Base-by-base conservation (phyloP, 148 eudicot species). In the Rhododendron ferrugineum region DNA sequence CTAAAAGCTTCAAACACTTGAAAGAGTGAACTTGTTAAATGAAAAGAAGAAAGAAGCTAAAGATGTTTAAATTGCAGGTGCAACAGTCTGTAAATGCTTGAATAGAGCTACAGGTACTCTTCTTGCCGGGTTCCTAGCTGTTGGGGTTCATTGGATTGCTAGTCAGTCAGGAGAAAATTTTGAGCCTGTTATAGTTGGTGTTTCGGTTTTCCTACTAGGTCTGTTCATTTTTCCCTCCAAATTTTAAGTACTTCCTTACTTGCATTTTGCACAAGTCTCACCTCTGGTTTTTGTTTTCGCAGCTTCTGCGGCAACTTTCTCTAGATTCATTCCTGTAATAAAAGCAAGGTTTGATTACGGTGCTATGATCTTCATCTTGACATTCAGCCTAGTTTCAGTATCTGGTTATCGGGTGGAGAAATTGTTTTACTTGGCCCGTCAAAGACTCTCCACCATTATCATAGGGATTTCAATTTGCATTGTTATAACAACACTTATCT, bases 381-480 rank as follows among this genome's bases (percentile, higher is more conserved):
- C 88, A 22, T 86, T 82, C 88, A 86, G 88, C 49, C 82, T 86
- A 20, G 88, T 86, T 34, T 86, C 88, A 47, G 78, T 86, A 62
- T 86, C 88, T n/a, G 88, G 88, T 20, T 86, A 86, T 47, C 85
- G 88, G 75, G 85, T 86, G 47, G 85, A 86, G 82, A 83, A 86
- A 76, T 32, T 86, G 62, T 2, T 86, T 44, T 36, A 23, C 9
- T 6, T 86, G 85, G 88, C 88, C 47, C 85, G 49, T 64, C 36
- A 86, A 73, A 86, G 88, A 26, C 28, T 86, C 40, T 83, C 85
- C 79, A 86, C 88, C 64, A 86, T 86, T 32, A 47, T 86, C 40
- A 77, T 86, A 64, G 88, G 88, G 81, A 86, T 82, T 83, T 62
- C 82, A 50, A 56, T 86, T 79, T 86, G 88, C 85, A 47, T 86